phyloP scores from a whole-genome alignment of 1,284 basidiomycete species.

The Cystobasidium pallidum region DNA sequence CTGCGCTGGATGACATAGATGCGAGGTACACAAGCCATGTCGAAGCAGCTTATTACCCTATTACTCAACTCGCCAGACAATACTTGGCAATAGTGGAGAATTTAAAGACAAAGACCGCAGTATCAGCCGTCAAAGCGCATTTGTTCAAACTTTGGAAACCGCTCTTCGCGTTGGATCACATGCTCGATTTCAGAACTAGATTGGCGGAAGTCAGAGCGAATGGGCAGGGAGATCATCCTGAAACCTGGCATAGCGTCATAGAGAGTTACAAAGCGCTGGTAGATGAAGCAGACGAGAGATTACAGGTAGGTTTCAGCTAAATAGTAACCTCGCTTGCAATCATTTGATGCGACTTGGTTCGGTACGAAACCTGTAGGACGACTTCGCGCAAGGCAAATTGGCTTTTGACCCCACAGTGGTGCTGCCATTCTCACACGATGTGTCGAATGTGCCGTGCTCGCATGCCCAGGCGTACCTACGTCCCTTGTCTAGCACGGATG shows the following conservation, averaged over 20 bases:
- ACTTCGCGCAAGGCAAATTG: conserved; percentile 44
- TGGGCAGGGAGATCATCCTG: conserved; percentile 45
- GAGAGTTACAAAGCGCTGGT: conserved; percentile 67
- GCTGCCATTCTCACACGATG: conserved; percentile 47
- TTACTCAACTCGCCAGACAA: conserved; percentile 69
- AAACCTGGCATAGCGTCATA: conserved; percentile 59
- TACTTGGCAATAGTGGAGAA: conserved; percentile 80
- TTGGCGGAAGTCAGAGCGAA: background rate
- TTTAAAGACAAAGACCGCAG: conserved; percentile 72
- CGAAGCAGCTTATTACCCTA: conserved; percentile 48
- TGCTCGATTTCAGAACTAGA: conserved; percentile 71
- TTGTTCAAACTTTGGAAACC: conserved; percentile 89
- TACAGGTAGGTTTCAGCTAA: conserved; percentile 63
- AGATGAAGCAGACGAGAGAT: conserved; percentile 67
- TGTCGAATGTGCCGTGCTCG: conserved; percentile 57
- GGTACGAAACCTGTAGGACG: conserved; percentile 35
- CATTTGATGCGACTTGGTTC: background rate
- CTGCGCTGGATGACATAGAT: conserved; percentile 45
- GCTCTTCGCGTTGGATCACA: conserved; percentile 63
- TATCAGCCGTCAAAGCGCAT: conserved; percentile 84
- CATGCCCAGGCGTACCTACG: conserved; percentile 58
- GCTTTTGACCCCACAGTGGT: conserved; percentile 46
- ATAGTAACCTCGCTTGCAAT: too few relatives aligned
- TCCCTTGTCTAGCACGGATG: conserved; percentile 44
- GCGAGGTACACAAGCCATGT: conserved; percentile 38